Evolutionary conservation across 257 asterid genomes (phyloP).

Genomic region (Solanum sparsipilum): DNA sequence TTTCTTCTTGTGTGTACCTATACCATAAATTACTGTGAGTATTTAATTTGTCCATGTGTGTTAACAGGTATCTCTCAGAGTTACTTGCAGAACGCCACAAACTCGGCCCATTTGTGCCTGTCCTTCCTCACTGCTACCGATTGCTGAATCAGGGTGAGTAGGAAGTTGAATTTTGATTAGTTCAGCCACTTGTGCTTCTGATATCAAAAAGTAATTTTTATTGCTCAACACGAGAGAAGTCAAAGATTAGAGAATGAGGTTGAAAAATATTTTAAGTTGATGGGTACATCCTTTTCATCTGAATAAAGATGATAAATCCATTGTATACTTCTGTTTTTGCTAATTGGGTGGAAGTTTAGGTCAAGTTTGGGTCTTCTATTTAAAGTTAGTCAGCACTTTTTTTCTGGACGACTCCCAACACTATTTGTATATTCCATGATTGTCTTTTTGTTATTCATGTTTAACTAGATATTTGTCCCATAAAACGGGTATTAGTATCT

Average conservation of each 20-base stretch:
- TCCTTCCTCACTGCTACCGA: conserved; percentile 60
- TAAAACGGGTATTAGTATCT: neutral
- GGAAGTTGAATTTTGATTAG: neutral
- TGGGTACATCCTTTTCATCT: neutral
- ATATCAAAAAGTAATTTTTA: neutral
- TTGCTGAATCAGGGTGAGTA: conserved; percentile 84
- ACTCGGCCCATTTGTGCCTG: conserved; percentile 64
- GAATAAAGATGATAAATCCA: neutral
- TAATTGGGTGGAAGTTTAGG: neutral
- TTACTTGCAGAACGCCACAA: conserved; percentile 67
- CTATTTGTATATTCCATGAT: neutral
- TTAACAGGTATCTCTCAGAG: conserved; percentile 35
- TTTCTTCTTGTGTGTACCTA: neutral
- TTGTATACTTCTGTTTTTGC: neutral
- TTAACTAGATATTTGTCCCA: neutral
- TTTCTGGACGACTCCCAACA: neutral
- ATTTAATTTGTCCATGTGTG: neutral
- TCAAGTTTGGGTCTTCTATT: neutral
- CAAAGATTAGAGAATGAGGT: neutral
- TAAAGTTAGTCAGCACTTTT: neutral
- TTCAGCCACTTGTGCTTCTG: neutral
- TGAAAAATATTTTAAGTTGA: neutral
- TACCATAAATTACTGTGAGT: neutral
- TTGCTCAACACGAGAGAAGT: neutral
- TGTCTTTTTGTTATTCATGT: neutral